Base-by-base conservation (phyloP, 768 basidiomycete species). In the Phaeotremella fagi region DNA sequence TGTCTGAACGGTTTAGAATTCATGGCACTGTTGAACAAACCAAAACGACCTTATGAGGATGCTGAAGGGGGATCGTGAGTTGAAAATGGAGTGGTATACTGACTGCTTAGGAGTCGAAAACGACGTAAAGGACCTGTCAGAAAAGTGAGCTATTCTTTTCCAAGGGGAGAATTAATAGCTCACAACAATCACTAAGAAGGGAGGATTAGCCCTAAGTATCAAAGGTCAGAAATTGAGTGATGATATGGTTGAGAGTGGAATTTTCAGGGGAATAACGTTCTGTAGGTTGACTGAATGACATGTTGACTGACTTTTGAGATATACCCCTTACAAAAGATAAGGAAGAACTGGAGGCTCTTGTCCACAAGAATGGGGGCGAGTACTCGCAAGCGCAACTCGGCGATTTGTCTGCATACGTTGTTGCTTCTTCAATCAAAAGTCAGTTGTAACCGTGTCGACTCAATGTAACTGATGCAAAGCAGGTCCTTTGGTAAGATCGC, bases 251-350 rank as follows among this genome's bases (percentile, higher is more conserved):
- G 79, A 84, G 60, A 81, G 81, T 4, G 75, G 83, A 24, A 70
- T 95, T 16, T 89, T 98, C 63, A 76, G 81, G 14, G 86, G 80
- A 23, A 79, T 85, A 75, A 86, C 79, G 48, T 94, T 97, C 67
- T 83, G 92, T 92, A 48, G 66, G 86, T 77, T 3, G 31, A 23
- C 6, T 42, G 14, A 41, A 43, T 43, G 29, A 29, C 48, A 59
- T 46, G n/a, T n/a, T n/a, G n/a, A n/a, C n/a, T n/a, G n/a, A n/a
- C n/a, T n/a, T n/a, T 26, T 9, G 25, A 70, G 73, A 67, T 42
- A 57, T 73, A 12, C 47, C 63, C 7, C 38, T 20, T 41, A 12
- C 29, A 63, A 85, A 82, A 71, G 88, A 81, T 20, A 88, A 86
- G 70, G 79, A 78, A 52, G 81, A 84, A 5, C 70, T 94, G 80